These are phyloP conservation scores for Chaetomiaceae sp. DNA, from an alignment of 2,329 filamentous ascomycete species.

Conservation along the genomic window DNA sequence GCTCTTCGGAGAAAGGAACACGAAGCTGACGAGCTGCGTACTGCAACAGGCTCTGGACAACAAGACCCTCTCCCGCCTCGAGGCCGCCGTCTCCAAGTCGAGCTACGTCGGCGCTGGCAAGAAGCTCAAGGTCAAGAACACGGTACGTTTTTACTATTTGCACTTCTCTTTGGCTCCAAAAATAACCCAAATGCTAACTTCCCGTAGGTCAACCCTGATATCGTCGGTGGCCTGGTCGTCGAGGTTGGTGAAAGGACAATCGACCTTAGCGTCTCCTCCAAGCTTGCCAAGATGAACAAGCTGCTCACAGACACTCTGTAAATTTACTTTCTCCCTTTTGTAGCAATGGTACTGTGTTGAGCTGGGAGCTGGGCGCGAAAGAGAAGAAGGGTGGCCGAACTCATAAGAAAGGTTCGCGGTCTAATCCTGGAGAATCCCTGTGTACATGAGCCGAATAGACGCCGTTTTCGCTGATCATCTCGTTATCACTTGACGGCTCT, in stretches of 20 bases:
- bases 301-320: constrained; percentile 94
- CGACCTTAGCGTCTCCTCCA: constrained; percentile 90
- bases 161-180: background rate
- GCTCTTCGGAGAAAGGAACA: background rate
- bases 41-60: constrained; percentile 68
- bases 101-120: constrained; percentile 83
- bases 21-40: constrained; percentile 25
- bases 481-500: background rate
- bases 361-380: background rate
- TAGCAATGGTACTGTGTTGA: constrained; percentile 18
- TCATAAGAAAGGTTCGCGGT: constrained; percentile 2
- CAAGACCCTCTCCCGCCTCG: constrained; percentile 80
- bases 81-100: constrained; percentile 85
- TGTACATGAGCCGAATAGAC: constrained; percentile 26
- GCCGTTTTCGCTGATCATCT: background rate
- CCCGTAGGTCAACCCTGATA: constrained; percentile 80
- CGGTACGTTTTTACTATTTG: constrained; percentile 56
- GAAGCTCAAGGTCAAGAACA: constrained; percentile 94
- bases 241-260: constrained; percentile 98
- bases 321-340: constrained; percentile 42
- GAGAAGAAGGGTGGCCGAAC: background rate
- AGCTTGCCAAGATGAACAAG: constrained; percentile 99
- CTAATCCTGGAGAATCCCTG: constrained; percentile 8
- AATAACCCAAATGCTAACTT: background rate
- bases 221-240: constrained; percentile 88